Conservation (phyloP, 2,329 filamentous ascomycete species). For the Calonectria naviculata region DNA sequence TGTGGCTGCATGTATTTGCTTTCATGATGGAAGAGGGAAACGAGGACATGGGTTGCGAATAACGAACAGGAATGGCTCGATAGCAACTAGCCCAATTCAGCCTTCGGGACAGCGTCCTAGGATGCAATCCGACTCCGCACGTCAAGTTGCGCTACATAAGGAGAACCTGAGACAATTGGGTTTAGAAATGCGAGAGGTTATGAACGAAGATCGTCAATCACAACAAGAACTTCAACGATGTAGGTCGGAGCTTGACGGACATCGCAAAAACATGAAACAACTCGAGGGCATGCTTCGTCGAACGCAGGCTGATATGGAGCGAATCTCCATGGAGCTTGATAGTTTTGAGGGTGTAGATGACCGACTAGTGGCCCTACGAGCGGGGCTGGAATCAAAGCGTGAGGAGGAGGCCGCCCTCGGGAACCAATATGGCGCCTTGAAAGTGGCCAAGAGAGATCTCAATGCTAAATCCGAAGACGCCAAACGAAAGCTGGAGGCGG, state of each 20-base stretch:
- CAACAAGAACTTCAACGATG: constrained; percentile 61
- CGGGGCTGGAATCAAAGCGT: constrained; percentile 67
- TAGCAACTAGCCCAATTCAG: constrained; percentile 54
- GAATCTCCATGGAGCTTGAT: constrained; percentile 69
- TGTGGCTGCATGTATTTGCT: constrained; percentile 77
- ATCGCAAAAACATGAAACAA: constrained; percentile 44
- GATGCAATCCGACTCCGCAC: constrained; percentile 83
- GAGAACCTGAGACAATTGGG: constrained; percentile 65
- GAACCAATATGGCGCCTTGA: constrained; percentile 64
- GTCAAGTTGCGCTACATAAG: constrained; percentile 67
- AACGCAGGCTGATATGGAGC: constrained; percentile 68
- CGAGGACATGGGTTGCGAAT: constrained; percentile 71
- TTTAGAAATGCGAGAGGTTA: constrained; percentile 63
- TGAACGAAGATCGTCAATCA: constrained; percentile 58
- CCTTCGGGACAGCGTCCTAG: constrained; percentile 67
- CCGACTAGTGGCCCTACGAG: constrained; percentile 68
- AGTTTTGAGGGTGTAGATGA: constrained; percentile 76
- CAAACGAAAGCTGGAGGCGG: constrained; percentile 48
- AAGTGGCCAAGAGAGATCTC: constrained; percentile 59
- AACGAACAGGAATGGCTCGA: constrained; percentile 53
- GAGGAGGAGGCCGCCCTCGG: constrained; percentile 61
- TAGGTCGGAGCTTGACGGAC: constrained; percentile 58
- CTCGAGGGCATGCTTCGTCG: constrained; percentile 68
- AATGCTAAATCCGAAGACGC: constrained; percentile 55
- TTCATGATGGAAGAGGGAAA: constrained; percentile 67